Conservation (phyloP, 768 basidiomycete species). For the Plicaturopsis crispa region DNA sequence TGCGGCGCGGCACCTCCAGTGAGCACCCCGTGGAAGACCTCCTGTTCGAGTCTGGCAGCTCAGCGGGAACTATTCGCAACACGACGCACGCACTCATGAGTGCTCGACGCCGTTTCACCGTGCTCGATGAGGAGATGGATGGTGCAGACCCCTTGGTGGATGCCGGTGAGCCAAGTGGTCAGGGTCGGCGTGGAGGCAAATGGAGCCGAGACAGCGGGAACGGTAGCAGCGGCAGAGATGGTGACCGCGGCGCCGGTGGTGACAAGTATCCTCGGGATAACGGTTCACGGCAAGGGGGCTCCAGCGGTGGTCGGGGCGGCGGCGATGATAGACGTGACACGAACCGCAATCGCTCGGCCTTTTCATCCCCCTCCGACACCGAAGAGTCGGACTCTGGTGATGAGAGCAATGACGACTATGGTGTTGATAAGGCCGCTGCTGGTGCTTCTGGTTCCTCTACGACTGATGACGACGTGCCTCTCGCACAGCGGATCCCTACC, state of each 20-base stretch:
- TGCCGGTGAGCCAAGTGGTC: constrained; percentile 9
- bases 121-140: constrained; percentile 1
- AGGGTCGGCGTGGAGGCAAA: constrained; percentile 21
- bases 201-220: constrained; percentile 3
- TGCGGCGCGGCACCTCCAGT: too few species aligned
- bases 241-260: constrained; percentile 5
- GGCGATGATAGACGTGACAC: constrained; percentile 14
- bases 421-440: constrained; percentile 14
- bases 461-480: constrained; percentile 75
- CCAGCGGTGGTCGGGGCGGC: constrained; percentile 8
- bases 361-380: constrained; percentile 26
- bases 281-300: constrained; percentile 10
- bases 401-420: constrained; percentile 31
- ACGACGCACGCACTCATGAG: constrained; percentile 10
- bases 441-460: constrained; percentile 12
- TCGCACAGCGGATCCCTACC: constrained; percentile 76
- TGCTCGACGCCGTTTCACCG: constrained; percentile 9
- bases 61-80: constrained; percentile 35
- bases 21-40: constrained; percentile 13
- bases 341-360: constrained; percentile 15
- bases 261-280: constrained; percentile 8
- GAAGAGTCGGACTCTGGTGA: constrained; percentile 34
- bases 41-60: constrained; percentile 34
- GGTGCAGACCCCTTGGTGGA: constrained; percentile 3
- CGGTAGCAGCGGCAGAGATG: constrained; percentile 4